These are phyloP conservation scores for Takakia lepidozioides DNA, from an alignment of 225 moss, liverwort and hornwort genomes.

Conservation along the genomic window DNA sequence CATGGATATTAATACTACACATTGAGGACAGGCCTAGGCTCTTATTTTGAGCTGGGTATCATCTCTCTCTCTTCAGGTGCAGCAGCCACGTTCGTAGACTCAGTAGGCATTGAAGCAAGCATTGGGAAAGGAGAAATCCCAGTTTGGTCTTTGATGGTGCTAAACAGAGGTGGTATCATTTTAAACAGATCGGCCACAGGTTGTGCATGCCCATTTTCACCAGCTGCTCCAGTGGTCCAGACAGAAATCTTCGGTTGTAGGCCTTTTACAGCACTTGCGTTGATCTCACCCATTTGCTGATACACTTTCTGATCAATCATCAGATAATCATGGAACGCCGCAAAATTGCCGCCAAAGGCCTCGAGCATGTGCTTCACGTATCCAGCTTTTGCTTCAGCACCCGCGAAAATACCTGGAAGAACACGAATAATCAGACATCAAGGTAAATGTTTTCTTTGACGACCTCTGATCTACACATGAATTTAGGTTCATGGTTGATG, in stretches of 20 bases:
- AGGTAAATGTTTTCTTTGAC: too few species aligned
- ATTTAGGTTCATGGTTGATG: neutral
- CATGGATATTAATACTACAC: too few species aligned
- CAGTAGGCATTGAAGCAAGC: too few species aligned
- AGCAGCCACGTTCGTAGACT: too few species aligned
- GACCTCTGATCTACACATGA: too few species aligned
- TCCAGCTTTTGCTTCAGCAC: constrained; percentile 20
- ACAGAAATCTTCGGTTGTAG: constrained; percentile 43
- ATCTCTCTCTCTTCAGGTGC: too few species aligned
- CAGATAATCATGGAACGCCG: constrained; percentile 33
- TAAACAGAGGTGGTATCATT: constrained; percentile 36
- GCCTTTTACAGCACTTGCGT: constrained; percentile 31
- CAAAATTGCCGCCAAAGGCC: constrained; percentile 25
- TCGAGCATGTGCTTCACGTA: constrained; percentile 20
- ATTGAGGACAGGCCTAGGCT: too few species aligned
- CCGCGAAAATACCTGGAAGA: constrained; percentile 17
- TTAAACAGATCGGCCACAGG: constrained; percentile 32
- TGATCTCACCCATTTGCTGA: constrained; percentile 45
- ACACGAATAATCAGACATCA: neutral
- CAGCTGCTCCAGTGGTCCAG: constrained; percentile 29
- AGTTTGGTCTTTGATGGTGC: constrained; percentile 41
- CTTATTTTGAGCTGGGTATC: too few species aligned
- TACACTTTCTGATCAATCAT: constrained; percentile 35
- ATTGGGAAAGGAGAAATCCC: constrained; percentile 7
- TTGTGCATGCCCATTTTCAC: constrained; percentile 1